A percentile compares a stretch with the other conserved stretches of the same genome.
phyloP scores from a whole-genome alignment of 225 moss, liverwort and hornwort species.

The Pleurozium schreberi region DNA sequence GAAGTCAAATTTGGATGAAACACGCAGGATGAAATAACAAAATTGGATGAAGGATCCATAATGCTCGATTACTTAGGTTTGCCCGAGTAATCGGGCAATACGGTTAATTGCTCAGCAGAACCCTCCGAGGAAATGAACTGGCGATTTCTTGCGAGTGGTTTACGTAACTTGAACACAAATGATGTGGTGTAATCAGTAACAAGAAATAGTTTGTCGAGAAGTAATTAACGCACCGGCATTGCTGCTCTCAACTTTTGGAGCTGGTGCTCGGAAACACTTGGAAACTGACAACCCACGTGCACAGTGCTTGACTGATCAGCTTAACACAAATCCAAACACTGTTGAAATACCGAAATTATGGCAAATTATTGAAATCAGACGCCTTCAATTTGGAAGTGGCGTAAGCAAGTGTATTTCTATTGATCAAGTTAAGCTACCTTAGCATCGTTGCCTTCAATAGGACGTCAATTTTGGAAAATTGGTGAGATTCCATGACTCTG shows the following conservation, averaged over 20 bases:
- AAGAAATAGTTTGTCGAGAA: not conserved
- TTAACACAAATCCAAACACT: not conserved
- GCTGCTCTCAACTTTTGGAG: not conserved
- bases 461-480: not conserved
- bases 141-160: too few species aligned
- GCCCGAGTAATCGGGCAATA: too few species aligned
- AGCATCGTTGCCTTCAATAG: not conserved
- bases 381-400: not conserved
- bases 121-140: too few species aligned
- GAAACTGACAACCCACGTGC: constrained; percentile 1
- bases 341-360: not conserved
- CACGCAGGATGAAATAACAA: too few species aligned
- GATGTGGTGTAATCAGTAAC: not conserved
- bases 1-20: too few species aligned
- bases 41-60: too few species aligned
- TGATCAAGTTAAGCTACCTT: too few species aligned
- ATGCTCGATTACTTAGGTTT: too few species aligned
- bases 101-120: too few species aligned
- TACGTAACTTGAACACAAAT: not conserved
- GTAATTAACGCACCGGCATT: not conserved
- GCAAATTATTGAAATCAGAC: not conserved
- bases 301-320: not conserved
- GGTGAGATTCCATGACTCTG: not conserved
- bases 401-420: too few species aligned
- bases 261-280: constrained; percentile 10